Evolutionary conservation across 176 grass and related monocot species (phyloP), one percentile per base, ranked within the genome.

Genomic region (Melocanna baccifera): DNA sequence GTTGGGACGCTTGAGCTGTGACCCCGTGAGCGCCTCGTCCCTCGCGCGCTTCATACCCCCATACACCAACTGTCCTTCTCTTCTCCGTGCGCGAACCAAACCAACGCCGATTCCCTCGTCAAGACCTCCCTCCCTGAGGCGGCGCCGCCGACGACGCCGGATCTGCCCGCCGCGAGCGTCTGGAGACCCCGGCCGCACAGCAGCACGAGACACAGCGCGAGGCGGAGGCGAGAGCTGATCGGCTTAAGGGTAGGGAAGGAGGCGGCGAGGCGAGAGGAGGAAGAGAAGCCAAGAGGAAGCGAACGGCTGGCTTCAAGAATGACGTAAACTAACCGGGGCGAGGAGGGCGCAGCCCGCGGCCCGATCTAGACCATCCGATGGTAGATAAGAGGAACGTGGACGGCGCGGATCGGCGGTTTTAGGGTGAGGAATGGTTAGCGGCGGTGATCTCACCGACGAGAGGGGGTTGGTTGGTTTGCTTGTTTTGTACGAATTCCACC

Each of bases 21-120:
- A 94, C 80, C 93, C 91, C 86, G 93, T 92, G 80, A 89, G 87
- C 62, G 84, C 83, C 89, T 93, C 93, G 56, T 94, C 89, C 84
- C 89, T 82, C 23, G 86, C 81, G 29, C 86, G 81, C 79, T 90
- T 90, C 88, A 89, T 87, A 77, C 45, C 82, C 70, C 96, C 84
- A 86, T 87, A 69, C 72, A 93, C 77, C 58, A 72, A 22, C 79
- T 46, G 7, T 7, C 74, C 14, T 9, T 10, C 5, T 3, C 20
- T 1, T 19, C 73, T 8, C 3, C 28, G 13, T 37, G 2, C n/a
- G 28, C 29, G 22, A 19, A 30, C 6, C 12, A 18, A 77, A 83
- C 25, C 58, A 37, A 20, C 62, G 2, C 11, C 58, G 67, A 12
- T 62, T 78, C 79, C 78, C 65, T 15, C 5, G 18, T 25, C 78